Percentiles rank a stretch among this genome's conserved stretches.
These are phyloP conservation scores for Pythium grandisporangium DNA, from an alignment of 352 stramenopile genomes.

Conservation along the genomic window DNA sequence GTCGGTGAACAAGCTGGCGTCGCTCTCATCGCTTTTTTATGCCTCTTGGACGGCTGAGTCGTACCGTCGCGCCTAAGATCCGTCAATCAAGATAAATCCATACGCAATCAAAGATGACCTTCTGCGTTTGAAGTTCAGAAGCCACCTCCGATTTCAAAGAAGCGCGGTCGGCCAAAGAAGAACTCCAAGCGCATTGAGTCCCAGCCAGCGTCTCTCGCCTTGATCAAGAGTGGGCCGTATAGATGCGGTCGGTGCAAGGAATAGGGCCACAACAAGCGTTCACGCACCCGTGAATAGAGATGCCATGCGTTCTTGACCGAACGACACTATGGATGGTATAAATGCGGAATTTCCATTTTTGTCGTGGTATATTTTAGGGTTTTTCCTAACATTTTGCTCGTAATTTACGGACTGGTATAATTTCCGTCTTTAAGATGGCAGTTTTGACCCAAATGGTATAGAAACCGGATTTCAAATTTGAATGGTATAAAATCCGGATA, in stretches of 20 bases:
- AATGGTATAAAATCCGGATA: no score
- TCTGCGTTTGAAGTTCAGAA: background rate
- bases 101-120: background rate
- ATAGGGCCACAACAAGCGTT: background rate
- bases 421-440: no score
- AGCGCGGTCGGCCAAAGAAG: slow-evolving; percentile 2
- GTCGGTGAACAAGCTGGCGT: no score
- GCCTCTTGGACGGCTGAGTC: background rate
- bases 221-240: background rate
- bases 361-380: no score
- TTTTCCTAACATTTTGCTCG: no score
- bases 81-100: background rate
- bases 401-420: no score
- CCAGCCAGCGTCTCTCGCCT: slow-evolving; percentile 1
- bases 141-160: slow-evolving; percentile 1
- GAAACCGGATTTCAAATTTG: no score
- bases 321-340: no score
- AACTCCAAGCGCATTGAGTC: slow-evolving; percentile 1
- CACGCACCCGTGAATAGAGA: no score
- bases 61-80: background rate
- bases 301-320: no score
- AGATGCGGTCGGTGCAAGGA: background rate
- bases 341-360: no score
- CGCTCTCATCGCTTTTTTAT: background rate
- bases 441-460: no score